Base-by-base conservation (phyloP, 371 early-diverging fungal genomes). In the Nematocida minor region DNA sequence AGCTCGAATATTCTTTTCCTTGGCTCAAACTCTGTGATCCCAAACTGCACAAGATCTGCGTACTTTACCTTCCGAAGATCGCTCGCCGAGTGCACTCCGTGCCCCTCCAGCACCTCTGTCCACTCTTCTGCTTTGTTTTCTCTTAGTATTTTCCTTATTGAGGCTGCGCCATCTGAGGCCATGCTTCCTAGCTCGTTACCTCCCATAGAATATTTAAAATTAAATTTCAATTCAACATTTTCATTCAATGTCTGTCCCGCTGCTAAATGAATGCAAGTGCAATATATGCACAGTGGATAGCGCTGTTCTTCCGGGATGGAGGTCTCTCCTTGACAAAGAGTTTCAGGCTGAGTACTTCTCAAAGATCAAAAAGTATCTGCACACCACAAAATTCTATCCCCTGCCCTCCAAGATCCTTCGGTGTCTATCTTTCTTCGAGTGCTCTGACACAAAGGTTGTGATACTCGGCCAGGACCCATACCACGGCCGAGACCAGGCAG, bases 401-500 rank as follows among this genome's bases (percentile, higher is more conserved):
- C 22, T 67, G 25, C 49, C 68, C 3, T 46, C 47, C 14, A 44
- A 81, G n/a, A 69, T 85, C 14, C 80, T 83, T 38, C 25, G 67
- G 41, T 82, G 81, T 79, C 53, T 81, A n/a, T 31, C 71, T 40
- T 81, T 38, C 67, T 79, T 70, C 34, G 55, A 60, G 34, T 40
- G 71, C 42, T 47, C 80, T 36, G 68, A 83, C 22, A 81, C 80
- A 29, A 84, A 83, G 47, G 82, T 85, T 20, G 83, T 82, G 27
- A 80, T 83, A 40, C 18, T 84, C 31, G 81, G 79, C 25, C 81
- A 80, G 89, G 97, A 97, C 86, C 97, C 97, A 25, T 97, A 97
- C 85, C 96, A 96, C 82, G 89, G 90, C 18, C 85, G 83, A 9
- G 87, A 88, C 47, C 95, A 96, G 83, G 97, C 97, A 2, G 94